Base-by-base conservation (phyloP, 805 yeast genomes). In the Wickerhamiella vanderwaltii region DNA sequence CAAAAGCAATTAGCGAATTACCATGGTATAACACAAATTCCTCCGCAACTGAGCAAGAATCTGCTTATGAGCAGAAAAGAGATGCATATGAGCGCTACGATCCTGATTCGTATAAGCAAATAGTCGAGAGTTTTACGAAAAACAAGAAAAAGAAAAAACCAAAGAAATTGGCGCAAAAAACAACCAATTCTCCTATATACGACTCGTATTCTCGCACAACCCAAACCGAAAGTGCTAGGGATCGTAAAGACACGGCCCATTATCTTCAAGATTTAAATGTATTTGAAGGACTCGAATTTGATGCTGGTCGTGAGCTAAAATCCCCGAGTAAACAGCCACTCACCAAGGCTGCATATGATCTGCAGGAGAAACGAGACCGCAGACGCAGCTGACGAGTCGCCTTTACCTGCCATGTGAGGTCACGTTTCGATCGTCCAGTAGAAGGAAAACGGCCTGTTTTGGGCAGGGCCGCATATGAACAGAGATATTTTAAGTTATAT, bases 191-290 rank as follows among this genome's bases (percentile, higher is more conserved):
- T n/a, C 35, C 32, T 1, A 41, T 45, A 9, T 35, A 41, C 6
- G 48, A 45, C 18, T 9, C 23, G 3, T 42, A 34, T 17, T n/a
- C 43, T 16, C 23, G 41, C 3, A 20, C 41, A 34, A 5, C 9
- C 29, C 13, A 29, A 39, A 15, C 43, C 26, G 13, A 18, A 9
- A 17, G 28, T 13, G 13, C 13, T 2, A 26, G 48, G 7, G 41
- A 39, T 20, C 29, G 41, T 7, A 35, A 23, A 13, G 48, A 45
- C 22, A 33, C 35, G 5, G 48, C 48, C 1, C 31, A 42, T 15
- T 45, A 45, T 12, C 41, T 45, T 19, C 19, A 26, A 9, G 39
- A 39, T 13, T 13, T 45, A 9, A 15, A 17, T n/a, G 37, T 3
- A 22, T 24, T 18, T 11, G 41, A 32, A 2, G 46, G 24, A 13